Evolutionary conservation across 2,329 filamentous ascomycete species (phyloP).

Genomic region (Aspergillus calidoustus): DNA sequence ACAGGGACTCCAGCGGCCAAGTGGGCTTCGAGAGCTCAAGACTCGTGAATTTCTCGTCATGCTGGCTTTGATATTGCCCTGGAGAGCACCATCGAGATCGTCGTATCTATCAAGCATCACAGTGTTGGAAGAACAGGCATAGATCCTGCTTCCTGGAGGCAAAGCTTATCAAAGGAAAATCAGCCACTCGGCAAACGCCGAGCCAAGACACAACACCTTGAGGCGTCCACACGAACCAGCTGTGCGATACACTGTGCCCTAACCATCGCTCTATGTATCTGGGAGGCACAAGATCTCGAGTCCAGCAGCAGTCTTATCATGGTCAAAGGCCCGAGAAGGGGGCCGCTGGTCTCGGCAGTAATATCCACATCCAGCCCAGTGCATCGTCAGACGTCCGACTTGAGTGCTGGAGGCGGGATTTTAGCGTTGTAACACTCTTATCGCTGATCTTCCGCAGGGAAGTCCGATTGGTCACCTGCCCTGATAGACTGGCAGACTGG

Average conservation of each 20-base stretch:
- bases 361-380: neutral
- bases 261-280: neutral
- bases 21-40: neutral
- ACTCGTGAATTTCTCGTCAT: neutral
- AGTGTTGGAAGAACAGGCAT: neutral
- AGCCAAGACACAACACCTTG: slow-evolving; percentile 6
- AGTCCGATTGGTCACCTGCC: slow-evolving; percentile 2
- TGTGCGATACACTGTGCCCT: neutral
- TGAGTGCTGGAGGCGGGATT: neutral
- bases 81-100: neutral
- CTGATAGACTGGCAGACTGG: too few species aligned
- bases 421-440: slow-evolving; percentile 21
- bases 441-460: slow-evolving; percentile 9
- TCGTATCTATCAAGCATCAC: neutral
- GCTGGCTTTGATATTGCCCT: neutral
- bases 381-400: neutral
- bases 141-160: neutral
- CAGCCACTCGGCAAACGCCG: slow-evolving; percentile 11
- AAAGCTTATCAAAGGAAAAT: slow-evolving; percentile 21
- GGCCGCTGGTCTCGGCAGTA: neutral
- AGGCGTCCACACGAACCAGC: neutral
- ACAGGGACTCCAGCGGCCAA: neutral
- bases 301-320: neutral
- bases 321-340: neutral
- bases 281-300: neutral